Conservation (phyloP, 352 stramenopile genomes). For the Phytophthora pluvialis region DNA sequence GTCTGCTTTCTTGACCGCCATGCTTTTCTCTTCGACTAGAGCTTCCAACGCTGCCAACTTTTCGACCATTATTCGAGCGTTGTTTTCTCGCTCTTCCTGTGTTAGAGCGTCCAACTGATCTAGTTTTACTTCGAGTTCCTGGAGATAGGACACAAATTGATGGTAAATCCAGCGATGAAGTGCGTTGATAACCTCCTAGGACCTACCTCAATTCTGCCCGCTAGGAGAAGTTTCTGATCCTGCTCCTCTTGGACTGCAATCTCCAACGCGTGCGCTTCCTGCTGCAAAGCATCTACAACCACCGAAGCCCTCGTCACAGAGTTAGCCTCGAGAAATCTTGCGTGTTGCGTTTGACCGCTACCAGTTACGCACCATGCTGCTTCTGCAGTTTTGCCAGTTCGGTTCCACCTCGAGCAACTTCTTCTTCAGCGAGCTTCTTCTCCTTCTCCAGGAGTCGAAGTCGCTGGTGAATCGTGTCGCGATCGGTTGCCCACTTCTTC, state of each 20-base stretch:
- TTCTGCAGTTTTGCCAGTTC: slow-evolving; percentile 36
- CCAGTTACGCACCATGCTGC: slow-evolving; percentile 37
- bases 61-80: slow-evolving; percentile 27
- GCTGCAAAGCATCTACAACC: slow-evolving; percentile 14
- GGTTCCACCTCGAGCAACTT: slow-evolving; percentile 26
- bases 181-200: neutral
- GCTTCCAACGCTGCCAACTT: slow-evolving; percentile 47
- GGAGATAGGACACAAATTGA: neutral
- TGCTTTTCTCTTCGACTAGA: slow-evolving; percentile 52
- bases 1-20: slow-evolving; percentile 56
- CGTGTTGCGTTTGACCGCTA: neutral
- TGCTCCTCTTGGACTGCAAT: slow-evolving; percentile 24
- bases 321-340: neutral
- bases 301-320: neutral
- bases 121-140: slow-evolving; percentile 54
- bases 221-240: slow-evolving; percentile 27
- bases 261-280: slow-evolving; percentile 17
- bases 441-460: slow-evolving; percentile 64
- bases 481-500: slow-evolving; percentile 60
- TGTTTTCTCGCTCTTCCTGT: slow-evolving; percentile 42
- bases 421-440: slow-evolving; percentile 49
- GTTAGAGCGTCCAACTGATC: slow-evolving; percentile 47
- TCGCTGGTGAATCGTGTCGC: slow-evolving; percentile 54
- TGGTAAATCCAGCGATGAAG: neutral
- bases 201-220: slow-evolving; percentile 25